Conservation (phyloP, 345 rosid genomes). For the Gossypium sturtianum region DNA sequence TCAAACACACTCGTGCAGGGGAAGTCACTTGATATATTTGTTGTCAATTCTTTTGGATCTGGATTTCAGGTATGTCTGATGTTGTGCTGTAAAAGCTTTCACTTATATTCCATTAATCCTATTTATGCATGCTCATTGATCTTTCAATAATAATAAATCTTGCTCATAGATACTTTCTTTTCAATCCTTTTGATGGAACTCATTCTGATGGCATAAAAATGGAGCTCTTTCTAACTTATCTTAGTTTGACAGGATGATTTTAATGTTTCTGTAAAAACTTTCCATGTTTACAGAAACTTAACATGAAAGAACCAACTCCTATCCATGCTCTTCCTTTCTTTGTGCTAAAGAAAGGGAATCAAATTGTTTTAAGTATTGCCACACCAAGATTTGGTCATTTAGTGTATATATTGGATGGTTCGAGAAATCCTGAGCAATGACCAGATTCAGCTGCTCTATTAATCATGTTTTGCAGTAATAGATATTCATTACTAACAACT, state of each 20-base stretch:
- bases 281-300: background rate
- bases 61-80: slow-evolving; percentile 69
- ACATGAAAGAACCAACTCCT: background rate
- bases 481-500: background rate
- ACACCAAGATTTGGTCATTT: background rate
- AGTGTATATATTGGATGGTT: background rate
- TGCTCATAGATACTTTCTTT: background rate
- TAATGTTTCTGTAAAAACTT: background rate
- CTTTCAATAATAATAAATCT: background rate
- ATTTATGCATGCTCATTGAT: background rate
- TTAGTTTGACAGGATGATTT: background rate
- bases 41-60: slow-evolving; percentile 89
- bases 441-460: background rate
- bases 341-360: background rate
- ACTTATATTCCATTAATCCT: background rate
- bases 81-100: slow-evolving; percentile 4
- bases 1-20: slow-evolving; percentile 42
- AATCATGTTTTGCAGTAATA: background rate
- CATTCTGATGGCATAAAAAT: background rate
- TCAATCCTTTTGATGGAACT: background rate
- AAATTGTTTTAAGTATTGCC: background rate
- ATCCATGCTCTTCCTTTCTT: background rate
- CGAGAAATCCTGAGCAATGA: background rate
- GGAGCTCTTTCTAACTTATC: background rate
- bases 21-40: slow-evolving; percentile 87